phyloP scores from a whole-genome alignment of 768 basidiomycete species.

The Tremella yokohamensis region DNA sequence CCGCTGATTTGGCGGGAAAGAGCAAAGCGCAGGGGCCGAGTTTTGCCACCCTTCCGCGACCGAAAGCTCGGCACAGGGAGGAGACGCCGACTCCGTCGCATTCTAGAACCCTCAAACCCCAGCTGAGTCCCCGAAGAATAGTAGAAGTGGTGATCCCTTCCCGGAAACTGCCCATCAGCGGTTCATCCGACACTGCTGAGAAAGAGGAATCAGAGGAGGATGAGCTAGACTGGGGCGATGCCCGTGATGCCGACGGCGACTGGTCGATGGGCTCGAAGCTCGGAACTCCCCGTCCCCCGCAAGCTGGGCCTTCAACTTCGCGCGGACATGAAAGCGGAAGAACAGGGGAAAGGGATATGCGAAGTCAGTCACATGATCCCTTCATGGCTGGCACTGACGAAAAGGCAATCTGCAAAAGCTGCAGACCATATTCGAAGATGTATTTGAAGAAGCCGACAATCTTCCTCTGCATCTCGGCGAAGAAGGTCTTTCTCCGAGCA shows the following conservation, averaged over 20 bases:
- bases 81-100: neutral
- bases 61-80: constrained; percentile 2
- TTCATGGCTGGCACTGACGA: constrained; percentile 11
- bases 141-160: constrained; percentile 1
- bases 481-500: constrained; percentile 56
- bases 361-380: constrained; percentile 27
- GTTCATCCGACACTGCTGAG: constrained; percentile 3
- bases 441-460: constrained; percentile 76
- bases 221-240: constrained; percentile 35
- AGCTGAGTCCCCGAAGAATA: neutral
- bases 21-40: no score
- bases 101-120: neutral
- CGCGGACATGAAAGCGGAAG: constrained; percentile 24
- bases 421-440: constrained; percentile 69
- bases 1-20: no score
- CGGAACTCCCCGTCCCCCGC: constrained; percentile 7
- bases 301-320: constrained; percentile 2
- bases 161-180: neutral
- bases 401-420: constrained; percentile 62
- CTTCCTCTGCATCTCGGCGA: constrained; percentile 60
- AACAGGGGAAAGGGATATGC: constrained; percentile 41
- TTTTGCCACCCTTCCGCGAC: neutral
- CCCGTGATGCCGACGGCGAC: constrained; percentile 33
- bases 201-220: constrained; percentile 33
- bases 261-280: constrained; percentile 30